Base-by-base conservation (phyloP, 495 filamentous ascomycete species). In the Podospora didyma region DNA sequence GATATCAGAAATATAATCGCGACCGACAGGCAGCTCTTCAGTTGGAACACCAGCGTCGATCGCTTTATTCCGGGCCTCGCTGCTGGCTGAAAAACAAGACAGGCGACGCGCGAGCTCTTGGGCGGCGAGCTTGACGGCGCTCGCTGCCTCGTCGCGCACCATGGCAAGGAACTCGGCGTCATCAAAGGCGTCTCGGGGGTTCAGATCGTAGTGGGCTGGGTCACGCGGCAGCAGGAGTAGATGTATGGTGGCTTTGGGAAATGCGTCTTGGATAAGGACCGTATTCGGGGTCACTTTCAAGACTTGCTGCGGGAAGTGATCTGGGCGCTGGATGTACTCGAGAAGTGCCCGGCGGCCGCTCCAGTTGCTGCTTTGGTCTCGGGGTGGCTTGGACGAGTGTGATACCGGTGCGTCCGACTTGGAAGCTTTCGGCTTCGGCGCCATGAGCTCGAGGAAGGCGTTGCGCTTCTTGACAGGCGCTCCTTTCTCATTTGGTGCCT, bases 211-310 rank as follows among this genome's bases (percentile, higher is more conserved):
- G 63, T 86, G 85, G 2, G 74, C 59, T 0, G 76, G 69, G 41
- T 88, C 82, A 21, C 92, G 88, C 10, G 92, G 90, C 3, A 98
- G 82, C 10, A 98, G 82, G 14, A 98, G 89, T 0, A 90, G 75
- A 70, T 98, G 94, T 7, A 97, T 73, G 12, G 80, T 82, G 20
- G 90, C 83, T 69, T 97, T 97, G 4, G 93, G 91, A 67, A 83
- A 98, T 49, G 81, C 69, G 70, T 98, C 94, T 42, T 87, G 75
- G 72, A 97, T 90, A 16, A 82, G 82, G 42, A 97, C 92, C 56
- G 88, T 95, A 57, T 86, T 71, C 7, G 76, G 71, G 61, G 85
- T 83, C 70, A 88, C 73, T 67, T 83, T 87, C 47, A 97, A 78
- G 1, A 97, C 86, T 0, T 76, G 70, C 39, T 65, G 70, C 0